A percentile compares a stretch with the other conserved stretches of the same genome.
phyloP scores from a whole-genome alignment of 2,329 filamentous ascomycete genomes.

The Hymenoscyphus fructigenus region DNA sequence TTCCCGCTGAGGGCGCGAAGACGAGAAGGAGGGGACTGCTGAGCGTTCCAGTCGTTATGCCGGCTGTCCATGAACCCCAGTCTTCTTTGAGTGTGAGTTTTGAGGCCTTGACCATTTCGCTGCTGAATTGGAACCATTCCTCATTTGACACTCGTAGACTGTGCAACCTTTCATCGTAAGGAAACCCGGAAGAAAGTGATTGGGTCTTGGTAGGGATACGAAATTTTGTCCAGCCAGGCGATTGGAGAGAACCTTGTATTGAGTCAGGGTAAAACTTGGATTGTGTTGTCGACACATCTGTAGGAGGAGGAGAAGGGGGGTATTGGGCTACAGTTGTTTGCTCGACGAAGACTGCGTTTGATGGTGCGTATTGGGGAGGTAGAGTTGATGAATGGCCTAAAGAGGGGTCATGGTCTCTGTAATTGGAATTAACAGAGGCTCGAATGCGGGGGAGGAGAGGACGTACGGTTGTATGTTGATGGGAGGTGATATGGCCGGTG shows the following conservation, averaged over 20 bases:
- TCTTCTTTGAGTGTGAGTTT: slow-evolving; percentile 27
- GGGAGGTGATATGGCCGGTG: neutral
- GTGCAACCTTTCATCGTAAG: slow-evolving; percentile 24
- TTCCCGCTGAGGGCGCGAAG: slow-evolving; percentile 26
- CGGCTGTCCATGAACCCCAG: slow-evolving; percentile 27
- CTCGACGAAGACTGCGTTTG: neutral
- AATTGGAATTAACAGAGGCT: neutral
- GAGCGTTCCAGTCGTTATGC: slow-evolving; percentile 27
- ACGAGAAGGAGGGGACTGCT: slow-evolving; percentile 22
- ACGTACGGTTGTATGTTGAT: neutral
- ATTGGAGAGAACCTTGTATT: neutral
- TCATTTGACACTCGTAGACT: slow-evolving; percentile 24
- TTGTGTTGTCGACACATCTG: neutral
- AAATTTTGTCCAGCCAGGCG: slow-evolving; percentile 16
- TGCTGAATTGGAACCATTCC: slow-evolving; percentile 30
- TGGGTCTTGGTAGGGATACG: slow-evolving; percentile 26
- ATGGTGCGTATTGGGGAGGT: slow-evolving; percentile 5
- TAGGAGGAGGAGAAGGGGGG: neutral
- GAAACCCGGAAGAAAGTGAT: slow-evolving; percentile 31
- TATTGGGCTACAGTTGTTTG: neutral
- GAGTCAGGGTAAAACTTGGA: neutral
- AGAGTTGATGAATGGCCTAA: neutral
- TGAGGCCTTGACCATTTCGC: slow-evolving; percentile 25
- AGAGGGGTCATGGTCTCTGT: slow-evolving; percentile 5
- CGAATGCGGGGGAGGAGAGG: neutral